These are phyloP conservation scores for Trichosanthes cucumerina DNA, from an alignment of 306 rosid species.

Conservation along the genomic window DNA sequence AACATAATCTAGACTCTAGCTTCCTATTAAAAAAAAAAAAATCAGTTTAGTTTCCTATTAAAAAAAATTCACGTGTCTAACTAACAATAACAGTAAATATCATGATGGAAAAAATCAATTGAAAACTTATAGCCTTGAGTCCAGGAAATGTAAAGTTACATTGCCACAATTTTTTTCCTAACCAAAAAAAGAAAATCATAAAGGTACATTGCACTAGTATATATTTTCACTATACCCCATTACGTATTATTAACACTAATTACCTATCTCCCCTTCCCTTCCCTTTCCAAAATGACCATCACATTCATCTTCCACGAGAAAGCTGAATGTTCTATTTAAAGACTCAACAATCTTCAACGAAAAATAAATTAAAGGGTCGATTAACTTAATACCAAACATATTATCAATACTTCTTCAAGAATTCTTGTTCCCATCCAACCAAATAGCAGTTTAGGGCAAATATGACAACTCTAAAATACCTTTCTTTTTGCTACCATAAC, in stretches of 20 bases:
- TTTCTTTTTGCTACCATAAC: background rate
- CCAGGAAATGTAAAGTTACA: background rate
- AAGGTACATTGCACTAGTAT: background rate
- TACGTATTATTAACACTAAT: background rate
- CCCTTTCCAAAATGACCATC: background rate
- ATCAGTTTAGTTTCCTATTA: too few species aligned
- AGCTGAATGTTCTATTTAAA: background rate
- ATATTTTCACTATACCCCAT: background rate
- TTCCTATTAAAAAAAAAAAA: too few species aligned
- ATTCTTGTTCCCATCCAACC: background rate
- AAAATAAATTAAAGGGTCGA: background rate
- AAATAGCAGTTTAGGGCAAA: background rate
- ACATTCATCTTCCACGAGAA: background rate
- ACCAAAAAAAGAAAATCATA: background rate
- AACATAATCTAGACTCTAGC: too few species aligned
- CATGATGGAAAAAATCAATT: background rate
- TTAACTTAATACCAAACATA: background rate
- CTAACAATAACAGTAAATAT: background rate
- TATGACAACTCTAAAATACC: background rate
- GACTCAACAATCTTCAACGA: background rate
- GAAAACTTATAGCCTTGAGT: background rate
- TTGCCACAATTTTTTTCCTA: background rate
- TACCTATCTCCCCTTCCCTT: background rate
- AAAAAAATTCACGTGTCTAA: background rate
- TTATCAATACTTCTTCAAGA: background rate